Evolutionary conservation across 1,284 basidiomycete genomes (phyloP), one percentile per base, ranked within the genome.

Genomic region (Papiliotrema terrestris): DNA sequence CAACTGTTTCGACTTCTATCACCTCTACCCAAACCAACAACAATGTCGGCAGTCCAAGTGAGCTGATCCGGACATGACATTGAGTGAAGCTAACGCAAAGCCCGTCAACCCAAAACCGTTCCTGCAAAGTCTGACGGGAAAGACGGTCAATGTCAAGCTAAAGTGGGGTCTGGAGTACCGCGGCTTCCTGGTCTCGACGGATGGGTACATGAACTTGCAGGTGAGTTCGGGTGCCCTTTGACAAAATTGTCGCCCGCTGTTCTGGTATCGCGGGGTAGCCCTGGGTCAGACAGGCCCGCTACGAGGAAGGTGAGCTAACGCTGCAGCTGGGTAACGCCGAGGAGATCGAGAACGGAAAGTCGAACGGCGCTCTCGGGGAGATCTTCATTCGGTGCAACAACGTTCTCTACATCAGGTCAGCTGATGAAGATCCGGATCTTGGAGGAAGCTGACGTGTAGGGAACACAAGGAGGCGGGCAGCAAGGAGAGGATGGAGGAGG

Each of bases 91-190:
- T 63, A 49, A 53, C 15, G 15, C 5, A 32, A 51, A 75, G 73
- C 94, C 94, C 62, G 91, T 98, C 68, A 99, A 98, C 79, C 95
- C 96, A 19, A 98, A 98, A 80, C 96, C 96, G 8, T 98, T 98
- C 80, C 84, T 99, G 69, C 92, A 98, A 79, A 91, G 96, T 77
- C 86, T 98, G 68, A 98, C 95, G 25, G 96, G 96, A 67, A 98
- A 98, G 82, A 88, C 89, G 45, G 91, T 98, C 49, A 88, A 86
- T 69, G 94, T 98, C 56, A 84, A 86, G 59, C 84, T 99, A 73
- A 99, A 99, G 81, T 99, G 96, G 96, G 96, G 96, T 60, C 83
- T 98, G 60, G 94, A 98, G 77, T 98, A 98, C 83, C 97, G 94
- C 81, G 95, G 96, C 47, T 98, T 95, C 80, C 83, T 99, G 59